Conservation (phyloP, 352 stramenopile genomes). For the Blastocystis sp. region DNA sequence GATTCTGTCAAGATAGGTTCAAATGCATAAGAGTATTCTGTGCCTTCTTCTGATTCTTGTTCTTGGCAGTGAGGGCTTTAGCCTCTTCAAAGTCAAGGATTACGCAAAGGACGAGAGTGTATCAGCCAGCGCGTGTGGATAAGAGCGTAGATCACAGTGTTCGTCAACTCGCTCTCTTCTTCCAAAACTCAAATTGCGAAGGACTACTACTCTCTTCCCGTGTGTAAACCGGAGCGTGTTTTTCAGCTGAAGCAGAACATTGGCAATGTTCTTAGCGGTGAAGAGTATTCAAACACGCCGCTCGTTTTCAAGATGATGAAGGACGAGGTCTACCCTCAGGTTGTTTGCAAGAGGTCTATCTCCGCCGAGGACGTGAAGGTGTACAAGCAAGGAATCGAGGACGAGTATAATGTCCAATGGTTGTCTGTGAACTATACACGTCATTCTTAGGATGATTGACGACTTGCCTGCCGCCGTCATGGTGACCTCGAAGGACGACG, state of each 20-base stretch:
- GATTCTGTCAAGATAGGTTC: background rate
- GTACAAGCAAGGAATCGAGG: slow-evolving; percentile 89
- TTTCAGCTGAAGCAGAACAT: slow-evolving; percentile 49
- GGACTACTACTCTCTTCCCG: slow-evolving; percentile 76
- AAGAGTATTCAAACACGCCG: slow-evolving; percentile 67
- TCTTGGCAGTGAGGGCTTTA: slow-evolving; percentile 1
- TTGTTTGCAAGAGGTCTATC: slow-evolving; percentile 80
- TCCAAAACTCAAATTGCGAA: slow-evolving; percentile 96
- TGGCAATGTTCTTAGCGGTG: slow-evolving; percentile 57
- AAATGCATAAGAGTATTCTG: background rate
- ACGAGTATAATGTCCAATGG: slow-evolving; percentile 92
- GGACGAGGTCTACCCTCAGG: slow-evolving; percentile 6
- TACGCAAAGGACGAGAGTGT: slow-evolving; percentile 43
- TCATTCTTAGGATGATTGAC: slow-evolving; percentile 82
- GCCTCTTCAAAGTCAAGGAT: slow-evolving; percentile 49
- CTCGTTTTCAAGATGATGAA: slow-evolving; percentile 59
- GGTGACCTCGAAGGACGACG: slow-evolving; percentile 73
- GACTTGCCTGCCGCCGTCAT: slow-evolving; percentile 84
- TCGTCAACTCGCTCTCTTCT: slow-evolving; percentile 96
- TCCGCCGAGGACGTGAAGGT: slow-evolving; percentile 81
- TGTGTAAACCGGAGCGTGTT: slow-evolving; percentile 54
- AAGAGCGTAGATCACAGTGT: slow-evolving; percentile 82
- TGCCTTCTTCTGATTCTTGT: background rate
- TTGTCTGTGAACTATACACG: slow-evolving; percentile 27
- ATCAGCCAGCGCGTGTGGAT: background rate